Evolutionary conservation across 2,329 filamentous ascomycete species (phyloP).

Genomic region (Aspergillus sp.): DNA sequence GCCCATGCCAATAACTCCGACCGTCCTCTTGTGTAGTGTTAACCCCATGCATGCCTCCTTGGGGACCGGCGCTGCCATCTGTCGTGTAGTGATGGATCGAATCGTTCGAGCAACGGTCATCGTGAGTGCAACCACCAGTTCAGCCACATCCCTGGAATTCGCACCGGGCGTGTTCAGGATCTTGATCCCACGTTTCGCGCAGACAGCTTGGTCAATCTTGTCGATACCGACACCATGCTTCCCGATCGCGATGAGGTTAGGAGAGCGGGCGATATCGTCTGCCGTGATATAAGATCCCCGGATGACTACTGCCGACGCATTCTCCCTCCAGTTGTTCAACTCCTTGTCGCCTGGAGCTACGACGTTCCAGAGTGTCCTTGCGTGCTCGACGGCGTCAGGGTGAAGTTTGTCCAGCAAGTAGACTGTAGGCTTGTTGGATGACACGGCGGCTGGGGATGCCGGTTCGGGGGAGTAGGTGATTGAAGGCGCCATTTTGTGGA

Average conservation of each 20-base stretch:
- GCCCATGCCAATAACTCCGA: slow-evolving; percentile 44
- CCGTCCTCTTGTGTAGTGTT: slow-evolving; percentile 33
- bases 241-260: slow-evolving; percentile 44
- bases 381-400: slow-evolving; percentile 35
- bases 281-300: slow-evolving; percentile 39
- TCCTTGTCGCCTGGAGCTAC: slow-evolving; percentile 37
- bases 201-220: slow-evolving; percentile 46
- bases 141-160: slow-evolving; percentile 46
- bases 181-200: slow-evolving; percentile 39
- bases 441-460: background rate
- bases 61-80: slow-evolving; percentile 24
- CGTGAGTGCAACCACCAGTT: slow-evolving; percentile 31
- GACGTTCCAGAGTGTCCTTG: slow-evolving; percentile 41
- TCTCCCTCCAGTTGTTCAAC: slow-evolving; percentile 41
- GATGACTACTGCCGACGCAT: slow-evolving; percentile 44
- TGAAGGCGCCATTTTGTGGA: background rate
- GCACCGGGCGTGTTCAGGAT: slow-evolving; percentile 51
- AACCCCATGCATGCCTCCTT: slow-evolving; percentile 47
- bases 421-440: slow-evolving; percentile 35
- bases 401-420: slow-evolving; percentile 45
- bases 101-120: slow-evolving; percentile 38
- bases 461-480: background rate
- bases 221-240: slow-evolving; percentile 53
- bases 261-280: slow-evolving; percentile 38
- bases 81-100: slow-evolving; percentile 30